Conservation (phyloP, 768 basidiomycete species). For the Naganishia randhawae region DNA sequence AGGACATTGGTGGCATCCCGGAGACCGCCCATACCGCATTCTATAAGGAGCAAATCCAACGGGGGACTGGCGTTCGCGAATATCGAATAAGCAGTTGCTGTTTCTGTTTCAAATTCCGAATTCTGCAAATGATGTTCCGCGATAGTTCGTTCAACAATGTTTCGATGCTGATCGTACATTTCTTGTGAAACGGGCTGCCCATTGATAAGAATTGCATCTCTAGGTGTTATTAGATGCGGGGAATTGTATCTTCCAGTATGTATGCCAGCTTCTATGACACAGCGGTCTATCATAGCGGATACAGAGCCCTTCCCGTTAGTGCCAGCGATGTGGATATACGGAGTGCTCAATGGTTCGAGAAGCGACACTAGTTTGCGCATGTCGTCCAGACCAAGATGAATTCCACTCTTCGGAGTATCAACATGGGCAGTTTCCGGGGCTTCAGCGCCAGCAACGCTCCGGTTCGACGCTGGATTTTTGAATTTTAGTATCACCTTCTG, state of each 20-base stretch:
- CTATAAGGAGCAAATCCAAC: constrained; percentile 76
- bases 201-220: constrained; percentile 73
- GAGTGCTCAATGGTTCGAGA: constrained; percentile 66
- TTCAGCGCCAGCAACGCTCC: not conserved
- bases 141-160: constrained; percentile 57
- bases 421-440: not conserved
- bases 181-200: constrained; percentile 56
- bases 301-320: constrained; percentile 98
- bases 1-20: constrained; percentile 91
- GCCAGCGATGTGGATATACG: constrained; percentile 84
- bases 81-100: constrained; percentile 69
- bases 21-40: constrained; percentile 92
- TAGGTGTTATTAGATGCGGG: constrained; percentile 75
- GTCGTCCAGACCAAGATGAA: constrained; percentile 48
- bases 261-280: constrained; percentile 60
- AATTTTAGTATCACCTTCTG: constrained; percentile 12
- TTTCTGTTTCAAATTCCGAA: constrained; percentile 78
- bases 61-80: constrained; percentile 59
- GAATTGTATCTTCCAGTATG: constrained; percentile 81
- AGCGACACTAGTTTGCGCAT: constrained; percentile 55
- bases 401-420: constrained; percentile 25
- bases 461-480: constrained; percentile 15
- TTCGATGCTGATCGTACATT: constrained; percentile 56
- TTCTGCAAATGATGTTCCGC: constrained; percentile 55
- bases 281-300: constrained; percentile 73